Evolutionary conservation across 495 filamentous ascomycete genomes (phyloP), one percentile per base, ranked within the genome.

Genomic region (Penicillium salamii): DNA sequence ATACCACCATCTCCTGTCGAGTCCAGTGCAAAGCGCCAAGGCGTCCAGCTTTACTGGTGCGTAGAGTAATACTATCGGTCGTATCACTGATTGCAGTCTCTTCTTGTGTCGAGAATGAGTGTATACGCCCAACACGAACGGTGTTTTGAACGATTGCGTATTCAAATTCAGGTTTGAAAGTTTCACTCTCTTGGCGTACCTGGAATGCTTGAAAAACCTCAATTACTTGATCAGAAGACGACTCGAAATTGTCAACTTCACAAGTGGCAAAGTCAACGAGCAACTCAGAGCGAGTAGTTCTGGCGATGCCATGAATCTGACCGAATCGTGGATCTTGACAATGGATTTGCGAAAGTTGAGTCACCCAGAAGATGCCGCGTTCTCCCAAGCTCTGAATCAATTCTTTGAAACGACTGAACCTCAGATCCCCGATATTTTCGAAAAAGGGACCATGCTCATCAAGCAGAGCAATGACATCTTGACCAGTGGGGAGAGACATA

Each of bases 1-100:
- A 74, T 55, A 34, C 63, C 49, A 12, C 58, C 57, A 3, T 42
- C 55, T 70, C 18, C 48, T 34, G 1, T 59, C 71, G 19, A 74
- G 70, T 52, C 81, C 74, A 19, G 76, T 81, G 57, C 71, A 74
- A 14, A 68, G 75, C 44, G 76, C 72, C 42, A 68, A 65, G 17
- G 54, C 57, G 50, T 40, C 48, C 58, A 43, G 26, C 21, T 3
- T 33, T 55, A 15, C 17, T 44, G 17, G 33, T 53, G 35, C 43
- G 51, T 46, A 34, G 66, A 32, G 3, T 20, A 9, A 44, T 60
- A 51, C 33, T 26, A 9, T 35, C 37, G 19, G n/a, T 17, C n/a
- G 41, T 3, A 21, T 15, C 20, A 1, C 29, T 29, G 1, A 13
- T 13, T 7, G 24, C 1, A 24, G 61, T 33, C 17, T 60, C 57